Evolutionary conservation across 306 rosid species (phyloP), one percentile per base, ranked within the genome.

Genomic region (Alnus glutinosa): DNA sequence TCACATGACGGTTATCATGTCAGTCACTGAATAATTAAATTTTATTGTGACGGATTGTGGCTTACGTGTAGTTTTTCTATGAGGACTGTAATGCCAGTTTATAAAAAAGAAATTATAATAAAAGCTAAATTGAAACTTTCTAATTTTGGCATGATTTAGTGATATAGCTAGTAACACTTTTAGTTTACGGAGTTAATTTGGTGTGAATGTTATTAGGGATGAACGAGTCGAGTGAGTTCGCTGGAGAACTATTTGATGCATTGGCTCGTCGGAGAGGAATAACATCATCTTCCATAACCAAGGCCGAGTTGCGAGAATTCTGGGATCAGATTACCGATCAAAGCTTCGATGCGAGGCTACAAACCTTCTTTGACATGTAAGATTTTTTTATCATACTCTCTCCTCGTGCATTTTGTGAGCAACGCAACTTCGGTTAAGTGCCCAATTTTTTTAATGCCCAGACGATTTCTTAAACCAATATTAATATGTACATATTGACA

Each of bases 321-420:
- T 94, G 97, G 98, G 98, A 92, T 46, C 97, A 94, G 52, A 92
- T 94, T 70, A 75, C 92, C 0, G 97, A 94, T 73, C 87, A 85
- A 67, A 92, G 97, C 80, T 94, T 94, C 74, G 97, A 94, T 75
- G 88, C 98, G 5, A 91, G 95, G 81, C 90, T 94, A 0, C 98
- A 92, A 77, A 94, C 96, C 18, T 94, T 94, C 88, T 94, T 94
- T 79, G 97, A 92, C 77, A 94, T 94, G 98, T 94, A 81, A 79
- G 94, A n/a, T 68, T 37, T 28, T 16, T 14, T 23, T 11, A 2
- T 2, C 28, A 18, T 55, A 34, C 2, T 34, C 1, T 34, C 2
- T 34, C 37, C 37, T 2, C 1, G 2, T 34, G 37, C 37, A 34
- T 1, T 2, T 34, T 34, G 37, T 34, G 37, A 34, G 37, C 0